A percentile compares a stretch with the other conserved stretches of the same genome.
Evolutionary conservation across 2,329 filamentous ascomycete species (phyloP).

Genomic region (Delphinella strobiligena): DNA sequence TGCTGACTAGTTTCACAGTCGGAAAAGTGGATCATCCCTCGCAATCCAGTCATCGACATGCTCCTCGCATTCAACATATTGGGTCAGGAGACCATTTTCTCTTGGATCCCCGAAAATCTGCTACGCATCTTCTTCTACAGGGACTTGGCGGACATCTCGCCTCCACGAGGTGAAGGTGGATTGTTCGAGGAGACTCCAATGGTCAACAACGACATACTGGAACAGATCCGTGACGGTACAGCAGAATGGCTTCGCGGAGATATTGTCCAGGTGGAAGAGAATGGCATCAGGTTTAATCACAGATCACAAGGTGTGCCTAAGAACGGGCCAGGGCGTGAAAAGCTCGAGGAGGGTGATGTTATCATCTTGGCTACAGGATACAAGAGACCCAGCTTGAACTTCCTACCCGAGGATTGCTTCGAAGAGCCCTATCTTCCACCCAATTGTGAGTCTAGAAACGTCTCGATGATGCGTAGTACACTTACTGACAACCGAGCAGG

Average conservation of each 20-base stretch:
- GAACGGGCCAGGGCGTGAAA: slow-evolving; percentile 57
- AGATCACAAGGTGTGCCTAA: slow-evolving; percentile 61
- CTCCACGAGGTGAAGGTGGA: slow-evolving; percentile 41
- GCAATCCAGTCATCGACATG: slow-evolving; percentile 62
- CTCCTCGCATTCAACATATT: slow-evolving; percentile 68
- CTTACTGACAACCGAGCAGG: neutral
- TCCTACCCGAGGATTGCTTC: slow-evolving; percentile 64
- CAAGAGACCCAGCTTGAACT: slow-evolving; percentile 58
- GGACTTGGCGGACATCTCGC: slow-evolving; percentile 63
- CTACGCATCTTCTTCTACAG: slow-evolving; percentile 73
- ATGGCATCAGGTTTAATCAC: slow-evolving; percentile 59
- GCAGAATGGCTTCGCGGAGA: slow-evolving; percentile 75
- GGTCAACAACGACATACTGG: slow-evolving; percentile 73
- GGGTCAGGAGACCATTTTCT: slow-evolving; percentile 62
- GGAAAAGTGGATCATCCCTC: slow-evolving; percentile 80
- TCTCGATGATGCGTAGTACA: neutral
- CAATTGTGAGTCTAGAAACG: slow-evolving; percentile 41
- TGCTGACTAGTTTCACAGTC: slow-evolving; percentile 24
- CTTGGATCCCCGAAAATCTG: slow-evolving; percentile 65
- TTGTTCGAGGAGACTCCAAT: slow-evolving; percentile 78
- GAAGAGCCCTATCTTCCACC: slow-evolving; percentile 62
- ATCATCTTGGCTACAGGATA: slow-evolving; percentile 78
- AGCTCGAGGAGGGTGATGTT: slow-evolving; percentile 59
- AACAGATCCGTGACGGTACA: slow-evolving; percentile 57
- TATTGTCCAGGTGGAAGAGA: slow-evolving; percentile 54